These are phyloP conservation scores for Colletotrichum lindemuthianum DNA, from an alignment of 2,329 filamentous ascomycete genomes.

Conservation along the genomic window DNA sequence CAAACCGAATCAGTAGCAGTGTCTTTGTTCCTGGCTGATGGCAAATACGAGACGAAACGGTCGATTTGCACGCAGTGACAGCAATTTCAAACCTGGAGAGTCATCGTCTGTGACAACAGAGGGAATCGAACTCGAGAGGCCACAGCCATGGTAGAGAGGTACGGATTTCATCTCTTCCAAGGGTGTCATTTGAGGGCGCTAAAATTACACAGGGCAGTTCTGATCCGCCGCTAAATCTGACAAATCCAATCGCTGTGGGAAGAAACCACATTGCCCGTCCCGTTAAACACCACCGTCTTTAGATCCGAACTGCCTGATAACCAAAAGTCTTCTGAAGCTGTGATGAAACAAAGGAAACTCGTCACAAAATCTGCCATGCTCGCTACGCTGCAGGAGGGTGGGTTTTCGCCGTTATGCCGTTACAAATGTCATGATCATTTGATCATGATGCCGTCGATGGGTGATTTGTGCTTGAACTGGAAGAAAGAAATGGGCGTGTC, in stretches of 20 bases:
- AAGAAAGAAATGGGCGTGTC: background rate
- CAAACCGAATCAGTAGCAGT: constrained; percentile 15
- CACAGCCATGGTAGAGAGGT: constrained; percentile 28
- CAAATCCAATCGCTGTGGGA: constrained; percentile 21
- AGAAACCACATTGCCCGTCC: constrained; percentile 1
- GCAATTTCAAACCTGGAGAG: too few relatives aligned
- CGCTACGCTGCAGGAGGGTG: background rate
- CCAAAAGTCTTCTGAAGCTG: background rate
- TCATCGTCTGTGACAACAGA: constrained; percentile 11
- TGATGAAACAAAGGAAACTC: constrained; percentile 28
- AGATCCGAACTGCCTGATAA: background rate
- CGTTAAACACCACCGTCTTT: constrained; percentile 13
- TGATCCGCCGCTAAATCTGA: constrained; percentile 30
- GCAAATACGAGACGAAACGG: background rate
- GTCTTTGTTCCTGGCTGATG: background rate
- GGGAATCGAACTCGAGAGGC: constrained; percentile 30
- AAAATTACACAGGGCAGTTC: constrained; percentile 28
- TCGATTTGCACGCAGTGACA: background rate
- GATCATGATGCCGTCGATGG: constrained; percentile 5
- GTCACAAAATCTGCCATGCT: constrained; percentile 11
- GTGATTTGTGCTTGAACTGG: background rate
- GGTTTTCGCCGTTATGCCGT: constrained; percentile 29
- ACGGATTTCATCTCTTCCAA: background rate
- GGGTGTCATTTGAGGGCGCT: constrained; percentile 17
- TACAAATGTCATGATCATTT: constrained; percentile 7